phyloP scores from a whole-genome alignment of 164 flowering plant genomes.

The Cinnamomum micranthum region DNA sequence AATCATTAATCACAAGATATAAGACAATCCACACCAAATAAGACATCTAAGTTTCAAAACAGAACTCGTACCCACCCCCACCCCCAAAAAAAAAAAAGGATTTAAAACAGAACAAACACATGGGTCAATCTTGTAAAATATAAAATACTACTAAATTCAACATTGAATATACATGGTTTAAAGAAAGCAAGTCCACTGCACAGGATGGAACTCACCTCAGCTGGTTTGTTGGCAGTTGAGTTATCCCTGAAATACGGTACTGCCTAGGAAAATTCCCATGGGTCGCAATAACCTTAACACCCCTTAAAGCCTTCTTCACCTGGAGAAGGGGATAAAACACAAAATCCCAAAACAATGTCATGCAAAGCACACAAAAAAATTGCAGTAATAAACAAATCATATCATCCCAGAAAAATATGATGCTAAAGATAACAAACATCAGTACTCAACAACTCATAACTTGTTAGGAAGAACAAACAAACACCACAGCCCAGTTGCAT shows the following conservation, averaged over 20 bases:
- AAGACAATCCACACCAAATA: background rate
- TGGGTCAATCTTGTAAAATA: background rate
- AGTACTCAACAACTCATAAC: no score
- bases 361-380: background rate
- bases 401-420: background rate
- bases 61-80: background rate
- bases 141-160: background rate
- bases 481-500: no score
- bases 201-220: slow-evolving; percentile 18
- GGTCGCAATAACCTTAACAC: slow-evolving; percentile 30
- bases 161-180: background rate
- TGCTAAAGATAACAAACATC: no score
- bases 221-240: slow-evolving; percentile 18
- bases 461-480: no score
- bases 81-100: background rate
- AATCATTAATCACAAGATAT: background rate
- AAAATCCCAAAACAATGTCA: background rate
- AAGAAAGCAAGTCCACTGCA: background rate
- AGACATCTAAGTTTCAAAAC: background rate
- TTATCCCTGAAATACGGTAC: slow-evolving; percentile 22
- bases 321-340: slow-evolving; percentile 5
- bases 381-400: background rate
- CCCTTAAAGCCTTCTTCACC: slow-evolving; percentile 36
- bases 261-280: slow-evolving; percentile 12
- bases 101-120: background rate